Conservation (phyloP, 2,329 filamentous ascomycete species). For the Neofusicoccum sp. region DNA sequence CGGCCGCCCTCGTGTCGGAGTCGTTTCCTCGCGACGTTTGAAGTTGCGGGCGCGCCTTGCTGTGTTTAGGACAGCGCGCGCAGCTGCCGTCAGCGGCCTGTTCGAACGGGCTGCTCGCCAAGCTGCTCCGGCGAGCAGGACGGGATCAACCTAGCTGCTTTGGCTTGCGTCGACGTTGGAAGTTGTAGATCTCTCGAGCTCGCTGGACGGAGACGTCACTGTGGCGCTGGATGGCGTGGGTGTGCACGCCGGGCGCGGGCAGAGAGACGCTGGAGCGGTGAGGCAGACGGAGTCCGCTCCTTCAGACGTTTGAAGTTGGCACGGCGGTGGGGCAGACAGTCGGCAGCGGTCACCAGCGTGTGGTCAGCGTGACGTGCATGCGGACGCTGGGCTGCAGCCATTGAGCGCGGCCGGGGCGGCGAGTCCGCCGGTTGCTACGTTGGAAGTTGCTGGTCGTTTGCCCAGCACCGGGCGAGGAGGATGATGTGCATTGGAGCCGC, state of each 20-base stretch:
- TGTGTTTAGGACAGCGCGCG: constrained; percentile 2
- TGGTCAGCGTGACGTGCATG: background rate
- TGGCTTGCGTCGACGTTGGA: background rate
- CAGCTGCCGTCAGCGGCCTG: background rate
- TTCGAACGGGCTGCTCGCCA: background rate
- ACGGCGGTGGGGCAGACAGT: no score
- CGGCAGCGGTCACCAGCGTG: background rate
- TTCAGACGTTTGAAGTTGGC: background rate
- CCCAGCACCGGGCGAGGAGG: background rate
- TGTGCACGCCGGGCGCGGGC: background rate
- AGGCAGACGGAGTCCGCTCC: constrained; percentile 4
- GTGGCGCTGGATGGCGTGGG: background rate
- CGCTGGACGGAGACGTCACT: background rate
- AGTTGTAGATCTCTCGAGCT: background rate
- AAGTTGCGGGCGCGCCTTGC: background rate
- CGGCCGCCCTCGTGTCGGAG: constrained; percentile 9
- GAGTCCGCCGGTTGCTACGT: background rate
- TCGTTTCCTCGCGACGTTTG: constrained; percentile 10
- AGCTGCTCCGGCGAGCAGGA: background rate
- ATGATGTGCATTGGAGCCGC: background rate
- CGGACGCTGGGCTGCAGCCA: background rate
- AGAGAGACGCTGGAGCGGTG: background rate
- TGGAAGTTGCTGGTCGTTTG: background rate
- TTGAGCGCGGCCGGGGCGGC: background rate
- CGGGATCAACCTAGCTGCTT: background rate